A percentile compares a stretch with the other conserved stretches of the same genome.
Conservation (phyloP, 2,329 filamentous ascomycete genomes). For the Fusarium citri region DNA sequence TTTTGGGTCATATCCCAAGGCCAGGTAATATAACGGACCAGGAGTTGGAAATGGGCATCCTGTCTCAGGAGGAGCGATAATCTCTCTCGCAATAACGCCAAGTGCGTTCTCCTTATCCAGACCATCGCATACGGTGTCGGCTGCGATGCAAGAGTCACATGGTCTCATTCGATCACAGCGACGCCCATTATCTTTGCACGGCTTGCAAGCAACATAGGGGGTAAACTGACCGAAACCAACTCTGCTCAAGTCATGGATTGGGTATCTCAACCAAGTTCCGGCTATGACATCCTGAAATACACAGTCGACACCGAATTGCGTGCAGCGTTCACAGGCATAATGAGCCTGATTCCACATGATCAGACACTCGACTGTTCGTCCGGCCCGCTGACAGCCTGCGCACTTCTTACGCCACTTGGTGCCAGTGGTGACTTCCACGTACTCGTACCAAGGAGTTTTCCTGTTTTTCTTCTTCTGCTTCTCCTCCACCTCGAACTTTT, state of each 20-base stretch:
- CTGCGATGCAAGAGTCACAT: slow-evolving; percentile 50
- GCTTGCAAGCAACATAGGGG: slow-evolving; percentile 43
- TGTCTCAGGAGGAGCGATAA: too few species aligned
- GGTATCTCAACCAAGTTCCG: not conserved
- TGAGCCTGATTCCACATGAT: slow-evolving; percentile 7
- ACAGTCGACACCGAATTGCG: slow-evolving; percentile 49
- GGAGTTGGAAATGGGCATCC: not conserved
- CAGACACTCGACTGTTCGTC: not conserved
- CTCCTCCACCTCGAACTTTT: slow-evolving; percentile 4
- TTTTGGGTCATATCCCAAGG: slow-evolving; percentile 43
- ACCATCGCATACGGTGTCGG: not conserved
- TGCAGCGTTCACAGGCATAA: slow-evolving; percentile 42
- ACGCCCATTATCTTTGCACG: slow-evolving; percentile 21
- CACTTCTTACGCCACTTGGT: slow-evolving; percentile 29
- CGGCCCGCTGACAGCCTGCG: slow-evolving; percentile 4
- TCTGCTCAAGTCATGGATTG: slow-evolving; percentile 47
- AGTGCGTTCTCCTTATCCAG: not conserved
- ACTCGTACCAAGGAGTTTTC: slow-evolving; percentile 11
- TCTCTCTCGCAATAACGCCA: slow-evolving; percentile 16
- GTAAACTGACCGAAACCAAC: slow-evolving; percentile 50
- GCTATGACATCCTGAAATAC: not conserved
- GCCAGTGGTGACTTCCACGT: not conserved
- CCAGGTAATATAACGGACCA: slow-evolving; percentile 52
- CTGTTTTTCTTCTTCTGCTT: not conserved
- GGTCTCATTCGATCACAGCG: slow-evolving; percentile 54